Percentiles rank a stretch among this genome's conserved stretches.
phyloP scores from a whole-genome alignment of 1,284 basidiomycete genomes.

The Ustilago trichophora region DNA sequence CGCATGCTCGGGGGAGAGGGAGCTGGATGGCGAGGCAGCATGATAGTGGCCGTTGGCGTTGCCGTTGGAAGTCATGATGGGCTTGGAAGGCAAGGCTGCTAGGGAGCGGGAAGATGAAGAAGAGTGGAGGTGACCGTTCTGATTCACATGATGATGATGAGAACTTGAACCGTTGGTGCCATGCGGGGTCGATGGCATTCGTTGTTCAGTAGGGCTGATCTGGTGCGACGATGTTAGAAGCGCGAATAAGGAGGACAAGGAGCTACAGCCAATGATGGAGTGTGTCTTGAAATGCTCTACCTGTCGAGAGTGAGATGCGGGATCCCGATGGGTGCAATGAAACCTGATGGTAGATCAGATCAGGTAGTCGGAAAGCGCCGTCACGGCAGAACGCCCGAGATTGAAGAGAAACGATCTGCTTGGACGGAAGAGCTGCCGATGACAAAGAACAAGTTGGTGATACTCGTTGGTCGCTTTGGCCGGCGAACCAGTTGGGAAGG shows the following conservation, averaged over 20 bases:
- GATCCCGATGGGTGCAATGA: too few species aligned
- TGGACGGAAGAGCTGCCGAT: not conserved
- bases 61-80: slow-evolving; percentile 22
- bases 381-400: too few species aligned
- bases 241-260: too few species aligned
- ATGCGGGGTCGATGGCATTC: slow-evolving; percentile 38
- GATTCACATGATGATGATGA: slow-evolving; percentile 34
- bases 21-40: slow-evolving; percentile 2
- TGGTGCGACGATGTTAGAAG: not conserved
- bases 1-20: slow-evolving; percentile 2
- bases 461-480: not conserved
- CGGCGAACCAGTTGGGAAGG: not conserved
- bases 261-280: too few species aligned
- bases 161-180: slow-evolving; percentile 11
- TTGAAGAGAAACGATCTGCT: too few species aligned
- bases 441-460: not conserved
- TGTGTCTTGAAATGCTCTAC: too few species aligned
- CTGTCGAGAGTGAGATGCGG: too few species aligned
- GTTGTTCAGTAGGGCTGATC: not conserved
- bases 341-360: too few species aligned
- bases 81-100: too few species aligned
- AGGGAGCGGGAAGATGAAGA: too few species aligned
- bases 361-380: too few species aligned
- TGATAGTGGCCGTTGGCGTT: slow-evolving; percentile 18
- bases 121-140: slow-evolving; percentile 6